phyloP scores from a whole-genome alignment of 202 grass and related monocot species.

The Sporobolus alterniflorus region DNA sequence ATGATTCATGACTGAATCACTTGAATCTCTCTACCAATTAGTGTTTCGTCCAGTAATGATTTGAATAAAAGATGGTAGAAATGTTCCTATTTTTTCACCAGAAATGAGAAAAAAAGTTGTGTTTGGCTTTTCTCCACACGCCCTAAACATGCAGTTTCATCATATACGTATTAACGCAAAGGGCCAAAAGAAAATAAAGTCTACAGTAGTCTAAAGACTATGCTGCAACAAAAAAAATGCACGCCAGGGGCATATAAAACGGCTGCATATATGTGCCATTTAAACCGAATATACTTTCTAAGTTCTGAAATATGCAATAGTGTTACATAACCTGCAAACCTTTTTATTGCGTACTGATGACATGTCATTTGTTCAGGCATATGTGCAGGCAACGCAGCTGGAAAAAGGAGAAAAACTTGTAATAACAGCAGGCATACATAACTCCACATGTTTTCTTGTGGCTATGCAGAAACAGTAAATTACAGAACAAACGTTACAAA shows the following conservation, averaged over 20 bases:
- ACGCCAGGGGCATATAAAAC: background rate
- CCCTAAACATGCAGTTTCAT: too few relatives aligned
- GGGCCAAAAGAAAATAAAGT: too few relatives aligned
- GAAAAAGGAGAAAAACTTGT: background rate
- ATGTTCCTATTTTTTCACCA: too few relatives aligned
- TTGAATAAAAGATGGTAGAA: too few relatives aligned
- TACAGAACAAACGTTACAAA: constrained; percentile 1
- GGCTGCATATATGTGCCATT: background rate
- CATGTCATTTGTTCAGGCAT: background rate
- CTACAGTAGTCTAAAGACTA: too few relatives aligned
- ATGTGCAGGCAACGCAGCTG: background rate
- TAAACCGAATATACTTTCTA: background rate
- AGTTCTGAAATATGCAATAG: background rate
- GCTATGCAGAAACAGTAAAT: background rate
- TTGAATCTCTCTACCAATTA: too few relatives aligned
- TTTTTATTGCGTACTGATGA: background rate
- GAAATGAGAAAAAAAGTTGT: too few relatives aligned
- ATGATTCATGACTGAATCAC: too few relatives aligned
- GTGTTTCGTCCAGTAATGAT: too few relatives aligned
- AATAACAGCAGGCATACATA: background rate
- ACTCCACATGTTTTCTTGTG: background rate
- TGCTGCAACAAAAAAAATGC: background rate
- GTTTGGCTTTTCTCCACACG: too few relatives aligned
- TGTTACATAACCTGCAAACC: background rate
- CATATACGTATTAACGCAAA: too few relatives aligned